Percentiles rank a stretch among this genome's conserved stretches.
These are phyloP conservation scores for Artemisia annua DNA, from an alignment of 129 eudicot species.

Conservation along the genomic window DNA sequence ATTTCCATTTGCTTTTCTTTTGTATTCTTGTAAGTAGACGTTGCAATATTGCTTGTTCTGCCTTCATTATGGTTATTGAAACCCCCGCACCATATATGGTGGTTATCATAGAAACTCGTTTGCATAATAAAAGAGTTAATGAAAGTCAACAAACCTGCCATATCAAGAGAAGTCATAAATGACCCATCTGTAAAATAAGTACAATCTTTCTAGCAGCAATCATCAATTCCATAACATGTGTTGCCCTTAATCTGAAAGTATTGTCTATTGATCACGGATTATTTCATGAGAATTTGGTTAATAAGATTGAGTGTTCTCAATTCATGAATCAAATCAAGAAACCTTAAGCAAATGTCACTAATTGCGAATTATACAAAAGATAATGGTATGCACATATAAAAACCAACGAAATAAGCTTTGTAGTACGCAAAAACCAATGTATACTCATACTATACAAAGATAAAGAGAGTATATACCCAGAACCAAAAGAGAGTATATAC, in stretches of 20 bases:
- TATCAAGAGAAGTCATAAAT: conserved; percentile 96
- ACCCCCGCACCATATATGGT: conserved; percentile 50
- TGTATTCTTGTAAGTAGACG: too few relatives aligned
- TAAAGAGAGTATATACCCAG: neutral
- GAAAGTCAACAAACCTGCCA: conserved; percentile 66
- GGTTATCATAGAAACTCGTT: neutral
- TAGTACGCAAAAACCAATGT: neutral
- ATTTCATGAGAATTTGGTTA: too few relatives aligned
- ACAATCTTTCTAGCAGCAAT: conserved; percentile 93
- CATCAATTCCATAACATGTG: conserved; percentile 92
- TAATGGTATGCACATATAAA: neutral
- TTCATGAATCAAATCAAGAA: neutral
- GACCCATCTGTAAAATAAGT: conserved; percentile 93
- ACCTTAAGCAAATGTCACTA: neutral
- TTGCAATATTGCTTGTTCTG: conserved; percentile 62
- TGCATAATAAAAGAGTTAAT: neutral
- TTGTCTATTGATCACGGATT: neutral
- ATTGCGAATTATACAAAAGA: neutral
- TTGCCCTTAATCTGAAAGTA: conserved; percentile 73
- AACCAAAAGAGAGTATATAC: conserved; percentile 38
- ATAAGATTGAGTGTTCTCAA: neutral
- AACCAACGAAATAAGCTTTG: neutral
- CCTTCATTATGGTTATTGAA: conserved; percentile 89
- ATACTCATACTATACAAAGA: neutral
- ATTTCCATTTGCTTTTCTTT: too few relatives aligned